Percentiles rank a stretch among this genome's conserved stretches.
Evolutionary conservation across 768 basidiomycete genomes (phyloP).

Genomic region (Mrakia blollopis): DNA sequence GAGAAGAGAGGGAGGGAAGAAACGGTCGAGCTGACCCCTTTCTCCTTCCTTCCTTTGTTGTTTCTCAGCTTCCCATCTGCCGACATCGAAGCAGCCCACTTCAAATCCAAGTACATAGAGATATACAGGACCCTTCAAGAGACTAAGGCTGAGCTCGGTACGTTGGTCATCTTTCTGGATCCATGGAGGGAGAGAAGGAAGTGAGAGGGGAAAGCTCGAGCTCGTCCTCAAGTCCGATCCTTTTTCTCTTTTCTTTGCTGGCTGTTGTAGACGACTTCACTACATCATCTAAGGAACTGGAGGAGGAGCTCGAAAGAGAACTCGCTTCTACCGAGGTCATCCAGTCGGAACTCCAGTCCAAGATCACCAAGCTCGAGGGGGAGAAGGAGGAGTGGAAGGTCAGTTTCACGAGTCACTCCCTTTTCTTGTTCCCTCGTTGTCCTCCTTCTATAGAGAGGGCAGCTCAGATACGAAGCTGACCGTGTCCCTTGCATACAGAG

Average conservation of each 20-base stretch:
- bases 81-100: conserved; percentile 28
- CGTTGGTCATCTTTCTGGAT: neutral
- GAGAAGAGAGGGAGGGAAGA: neutral
- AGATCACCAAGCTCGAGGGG: conserved; percentile 39
- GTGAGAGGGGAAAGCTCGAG: neutral
- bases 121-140: conserved; percentile 29
- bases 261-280: conserved; percentile 41
- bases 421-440: neutral
- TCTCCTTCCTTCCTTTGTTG: neutral
- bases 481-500: conserved; percentile 32
- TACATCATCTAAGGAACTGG: conserved; percentile 43
- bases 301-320: conserved; percentile 44
- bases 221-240: neutral
- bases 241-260: neutral
- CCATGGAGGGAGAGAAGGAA: neutral
- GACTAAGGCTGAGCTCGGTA: conserved; percentile 30
- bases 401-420: conserved; percentile 36
- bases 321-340: conserved; percentile 40
- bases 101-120: conserved; percentile 24
- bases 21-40: neutral
- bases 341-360: conserved; percentile 38
- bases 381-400: conserved; percentile 71
- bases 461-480: neutral
- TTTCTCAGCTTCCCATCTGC: conserved; percentile 24
- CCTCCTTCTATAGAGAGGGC: conserved; percentile 47